A percentile compares a stretch with the other conserved stretches of the same genome.
These are phyloP conservation scores for Agastache rugosa DNA, from an alignment of 257 asterid genomes.

Conservation along the genomic window DNA sequence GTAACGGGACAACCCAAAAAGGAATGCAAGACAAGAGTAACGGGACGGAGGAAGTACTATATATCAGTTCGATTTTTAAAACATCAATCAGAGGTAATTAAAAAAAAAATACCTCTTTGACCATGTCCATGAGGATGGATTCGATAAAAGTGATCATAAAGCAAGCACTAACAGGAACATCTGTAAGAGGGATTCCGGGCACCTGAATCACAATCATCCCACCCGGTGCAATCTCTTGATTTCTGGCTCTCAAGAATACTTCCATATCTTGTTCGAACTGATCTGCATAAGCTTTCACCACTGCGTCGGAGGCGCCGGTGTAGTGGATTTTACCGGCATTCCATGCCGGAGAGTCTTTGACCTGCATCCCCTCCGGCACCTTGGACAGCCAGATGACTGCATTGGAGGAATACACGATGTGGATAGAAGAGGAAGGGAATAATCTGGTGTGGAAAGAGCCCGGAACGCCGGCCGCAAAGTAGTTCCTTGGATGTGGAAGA, in stretches of 20 bases:
- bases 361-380: not conserved
- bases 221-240: not conserved
- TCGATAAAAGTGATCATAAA: not conserved
- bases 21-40: too few species aligned
- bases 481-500: not conserved
- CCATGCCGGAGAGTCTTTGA: not conserved
- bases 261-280: not conserved
- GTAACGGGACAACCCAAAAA: too few species aligned
- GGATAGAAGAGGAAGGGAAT: constrained; percentile 15
- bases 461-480: not conserved
- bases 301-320: not conserved
- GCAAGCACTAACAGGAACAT: not conserved
- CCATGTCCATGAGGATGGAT: constrained; percentile 16
- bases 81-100: too few species aligned
- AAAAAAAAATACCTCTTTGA: constrained; percentile 24
- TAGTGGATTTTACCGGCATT: not conserved
- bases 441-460: not conserved
- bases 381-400: not conserved
- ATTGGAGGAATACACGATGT: not conserved
- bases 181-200: not conserved
- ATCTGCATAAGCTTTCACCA: not conserved
- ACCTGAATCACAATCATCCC: not conserved
- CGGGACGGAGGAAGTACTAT: too few species aligned
- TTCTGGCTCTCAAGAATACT: not conserved
- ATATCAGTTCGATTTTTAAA: too few species aligned